phyloP scores from a whole-genome alignment of 768 basidiomycete species.

The Leccinum rimulosum region DNA sequence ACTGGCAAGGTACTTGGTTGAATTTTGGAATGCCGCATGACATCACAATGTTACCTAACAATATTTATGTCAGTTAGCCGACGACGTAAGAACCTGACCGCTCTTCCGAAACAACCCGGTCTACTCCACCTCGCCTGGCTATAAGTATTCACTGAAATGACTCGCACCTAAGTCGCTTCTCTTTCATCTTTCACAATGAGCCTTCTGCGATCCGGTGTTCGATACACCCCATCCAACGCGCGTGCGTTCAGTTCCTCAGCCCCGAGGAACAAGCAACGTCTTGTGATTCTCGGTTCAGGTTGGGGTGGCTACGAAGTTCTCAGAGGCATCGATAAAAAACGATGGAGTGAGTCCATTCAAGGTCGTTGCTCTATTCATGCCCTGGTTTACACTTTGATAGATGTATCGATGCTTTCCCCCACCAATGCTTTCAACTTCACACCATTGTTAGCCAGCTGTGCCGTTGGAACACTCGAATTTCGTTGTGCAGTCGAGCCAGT shows the following conservation, averaged over 20 bases:
- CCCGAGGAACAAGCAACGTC: constrained; percentile 35
- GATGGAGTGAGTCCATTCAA: constrained; percentile 51
- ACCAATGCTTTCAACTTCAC: constrained; percentile 43
- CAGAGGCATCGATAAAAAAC: constrained; percentile 63
- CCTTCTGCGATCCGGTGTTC: constrained; percentile 11
- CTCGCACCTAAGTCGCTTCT: neutral
- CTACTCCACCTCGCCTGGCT: neutral
- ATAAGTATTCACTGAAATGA: neutral
- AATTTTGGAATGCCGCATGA: no score
- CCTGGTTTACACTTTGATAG: constrained; percentile 33
- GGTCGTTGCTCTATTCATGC: neutral
- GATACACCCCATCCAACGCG: constrained; percentile 1
- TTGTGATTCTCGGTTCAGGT: constrained; percentile 73
- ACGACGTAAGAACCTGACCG: no score
- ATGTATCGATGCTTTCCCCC: constrained; percentile 66
- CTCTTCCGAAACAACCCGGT: no score
- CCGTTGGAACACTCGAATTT: constrained; percentile 84
- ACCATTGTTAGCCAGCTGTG: constrained; percentile 51
- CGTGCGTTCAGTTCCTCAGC: constrained; percentile 42
- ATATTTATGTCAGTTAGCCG: no score
- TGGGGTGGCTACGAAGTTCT: constrained; percentile 78
- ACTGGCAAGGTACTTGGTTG: no score
- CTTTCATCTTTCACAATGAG: constrained; percentile 10
- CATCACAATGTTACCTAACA: no score
- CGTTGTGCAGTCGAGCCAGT: constrained; percentile 80